Conservation (phyloP, 306 rosid species). For the Hylodesmum podocarpum region DNA sequence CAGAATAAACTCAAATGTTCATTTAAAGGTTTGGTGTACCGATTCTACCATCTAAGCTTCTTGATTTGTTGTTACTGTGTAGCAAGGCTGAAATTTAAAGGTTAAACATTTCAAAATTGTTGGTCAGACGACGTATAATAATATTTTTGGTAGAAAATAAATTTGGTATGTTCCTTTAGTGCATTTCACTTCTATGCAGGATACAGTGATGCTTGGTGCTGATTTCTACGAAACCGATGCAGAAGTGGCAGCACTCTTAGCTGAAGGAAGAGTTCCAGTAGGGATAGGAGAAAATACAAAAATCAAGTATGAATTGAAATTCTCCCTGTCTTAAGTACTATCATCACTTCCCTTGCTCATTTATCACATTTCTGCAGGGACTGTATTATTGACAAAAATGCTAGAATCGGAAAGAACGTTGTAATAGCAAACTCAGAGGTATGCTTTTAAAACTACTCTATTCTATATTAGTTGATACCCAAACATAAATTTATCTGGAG, state of each 20-base stretch:
- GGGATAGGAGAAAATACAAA: conserved; percentile 92
- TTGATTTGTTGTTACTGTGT: background rate
- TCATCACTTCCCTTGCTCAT: conserved; percentile 23
- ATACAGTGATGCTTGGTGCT: conserved; percentile 96
- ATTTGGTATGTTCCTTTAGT: background rate
- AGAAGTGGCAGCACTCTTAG: conserved; percentile 60
- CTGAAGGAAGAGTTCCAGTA: conserved; percentile 85
- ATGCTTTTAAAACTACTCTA: conserved; percentile 18
- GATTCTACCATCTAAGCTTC: background rate
- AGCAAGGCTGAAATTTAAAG: background rate
- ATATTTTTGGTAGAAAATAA: background rate
- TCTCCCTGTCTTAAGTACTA: conserved; percentile 5
- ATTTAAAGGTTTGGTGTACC: conserved; percentile 69
- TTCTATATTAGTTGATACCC: background rate
- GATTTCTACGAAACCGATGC: conserved; percentile 80
- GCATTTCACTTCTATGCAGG: conserved; percentile 47
- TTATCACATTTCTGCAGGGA: conserved; percentile 52
- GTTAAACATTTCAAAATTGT: conserved; percentile 11
- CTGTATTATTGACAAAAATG: conserved; percentile 92
- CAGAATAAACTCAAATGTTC: conserved; percentile 73
- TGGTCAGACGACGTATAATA: background rate
- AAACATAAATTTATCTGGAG: background rate
- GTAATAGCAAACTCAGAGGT: conserved; percentile 80
- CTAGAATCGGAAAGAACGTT: conserved; percentile 85
- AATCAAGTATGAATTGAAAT: conserved; percentile 54